Conservation (phyloP, 148 eudicot genomes). For the Rhododendron mucronatum region DNA sequence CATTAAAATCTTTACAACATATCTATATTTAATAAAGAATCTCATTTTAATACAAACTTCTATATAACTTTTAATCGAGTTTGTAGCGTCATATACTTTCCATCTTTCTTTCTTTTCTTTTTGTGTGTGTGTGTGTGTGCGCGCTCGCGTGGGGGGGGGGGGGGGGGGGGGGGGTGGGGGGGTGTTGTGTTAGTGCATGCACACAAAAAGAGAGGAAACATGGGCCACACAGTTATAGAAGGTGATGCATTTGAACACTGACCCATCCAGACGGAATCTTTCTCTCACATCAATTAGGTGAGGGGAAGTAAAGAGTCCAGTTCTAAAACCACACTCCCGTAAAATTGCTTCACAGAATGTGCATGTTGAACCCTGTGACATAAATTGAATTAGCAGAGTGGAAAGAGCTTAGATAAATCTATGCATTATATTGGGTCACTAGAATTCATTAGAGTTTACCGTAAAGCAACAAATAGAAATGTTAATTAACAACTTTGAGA, state of each 20-base stretch:
- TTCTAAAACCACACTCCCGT: conserved; percentile 77
- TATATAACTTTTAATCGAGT: not conserved
- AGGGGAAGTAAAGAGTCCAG: conserved; percentile 95
- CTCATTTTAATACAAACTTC: not conserved
- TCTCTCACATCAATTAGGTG: conserved; percentile 89
- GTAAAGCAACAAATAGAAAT: not conserved
- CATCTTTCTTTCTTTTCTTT: not conserved
- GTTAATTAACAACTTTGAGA: not conserved
- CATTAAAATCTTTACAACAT: not conserved
- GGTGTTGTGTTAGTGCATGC: not conserved
- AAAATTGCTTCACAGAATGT: conserved; percentile 83
- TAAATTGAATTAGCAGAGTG: conserved; percentile 14
- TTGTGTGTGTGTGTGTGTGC: not conserved
- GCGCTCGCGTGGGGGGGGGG: not conserved
- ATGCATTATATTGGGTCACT: not conserved
- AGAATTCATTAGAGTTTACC: not conserved
- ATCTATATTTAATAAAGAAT: not conserved
- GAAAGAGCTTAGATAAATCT: not conserved
- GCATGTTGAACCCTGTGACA: conserved; percentile 82
- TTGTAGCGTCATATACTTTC: not conserved
- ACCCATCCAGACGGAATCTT: conserved; percentile 92
- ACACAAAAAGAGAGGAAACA: not conserved
- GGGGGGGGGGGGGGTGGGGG: too few relatives aligned
- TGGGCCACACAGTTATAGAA: not conserved
- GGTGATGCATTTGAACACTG: conserved; percentile 27